Evolutionary conservation across 192 early-diverging fungal genomes (phyloP).

Genomic region (Backusella tuberculispora): DNA sequence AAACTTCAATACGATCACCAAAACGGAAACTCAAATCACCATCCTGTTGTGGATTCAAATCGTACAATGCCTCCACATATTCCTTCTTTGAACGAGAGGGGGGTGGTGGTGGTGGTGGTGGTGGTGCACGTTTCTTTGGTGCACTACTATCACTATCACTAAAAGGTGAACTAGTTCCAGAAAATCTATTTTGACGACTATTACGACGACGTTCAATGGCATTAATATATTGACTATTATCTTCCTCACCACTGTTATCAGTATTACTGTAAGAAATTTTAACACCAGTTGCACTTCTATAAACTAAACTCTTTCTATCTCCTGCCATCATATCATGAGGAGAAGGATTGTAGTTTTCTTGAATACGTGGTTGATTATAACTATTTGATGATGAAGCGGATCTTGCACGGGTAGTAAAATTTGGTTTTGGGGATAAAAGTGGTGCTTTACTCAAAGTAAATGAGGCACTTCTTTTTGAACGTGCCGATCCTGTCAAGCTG

Average conservation of each 20-base stretch:
- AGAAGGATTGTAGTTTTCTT: background rate
- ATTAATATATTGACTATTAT: background rate
- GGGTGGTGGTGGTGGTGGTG: constrained; percentile 42
- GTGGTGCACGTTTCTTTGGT: constrained; percentile 11
- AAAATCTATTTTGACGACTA: background rate
- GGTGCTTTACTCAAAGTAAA: background rate
- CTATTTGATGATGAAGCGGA: background rate
- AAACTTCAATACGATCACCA: constrained; percentile 43
- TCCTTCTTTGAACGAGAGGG: background rate
- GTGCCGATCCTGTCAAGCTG: background rate
- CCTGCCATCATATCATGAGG: background rate
- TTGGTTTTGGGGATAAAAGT: background rate
- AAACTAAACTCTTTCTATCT: too few species aligned
- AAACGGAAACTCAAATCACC: constrained; percentile 36
- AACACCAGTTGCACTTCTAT: background rate
- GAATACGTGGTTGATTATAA: background rate
- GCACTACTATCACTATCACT: background rate
- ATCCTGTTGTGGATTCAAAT: constrained; percentile 38
- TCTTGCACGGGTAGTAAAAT: background rate
- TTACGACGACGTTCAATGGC: background rate
- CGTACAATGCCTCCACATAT: constrained; percentile 38
- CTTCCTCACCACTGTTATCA: background rate
- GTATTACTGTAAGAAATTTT: background rate
- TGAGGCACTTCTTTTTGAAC: background rate
- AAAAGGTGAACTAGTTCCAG: too few species aligned